These are phyloP conservation scores for Moesziomyces antarcticus DNA, from an alignment of 1,284 basidiomycete species.

Conservation along the genomic window DNA sequence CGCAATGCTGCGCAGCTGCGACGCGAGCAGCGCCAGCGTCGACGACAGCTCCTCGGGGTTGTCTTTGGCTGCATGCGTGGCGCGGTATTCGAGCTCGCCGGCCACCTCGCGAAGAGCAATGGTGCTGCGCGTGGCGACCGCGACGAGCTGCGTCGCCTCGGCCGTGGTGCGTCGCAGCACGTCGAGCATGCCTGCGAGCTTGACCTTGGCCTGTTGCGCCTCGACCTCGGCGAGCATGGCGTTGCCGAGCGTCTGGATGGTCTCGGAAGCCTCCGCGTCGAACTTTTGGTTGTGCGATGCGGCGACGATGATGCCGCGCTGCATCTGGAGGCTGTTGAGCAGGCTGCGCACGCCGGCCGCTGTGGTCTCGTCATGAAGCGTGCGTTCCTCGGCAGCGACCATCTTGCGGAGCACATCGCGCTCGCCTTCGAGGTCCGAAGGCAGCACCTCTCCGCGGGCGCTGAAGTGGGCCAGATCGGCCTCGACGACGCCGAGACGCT, in stretches of 20 bases:
- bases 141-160: conserved; percentile 77
- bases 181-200: conserved; percentile 76
- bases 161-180: conserved; percentile 77
- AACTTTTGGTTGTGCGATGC: conserved; percentile 81
- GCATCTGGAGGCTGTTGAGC: conserved; percentile 80
- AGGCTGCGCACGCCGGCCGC: conserved; percentile 76
- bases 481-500: conserved; percentile 77
- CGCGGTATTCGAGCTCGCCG: conserved; percentile 71
- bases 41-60: conserved; percentile 71
- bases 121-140: conserved; percentile 82
- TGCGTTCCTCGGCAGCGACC: conserved; percentile 78
- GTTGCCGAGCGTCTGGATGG: conserved; percentile 78
- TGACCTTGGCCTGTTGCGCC: conserved; percentile 76
- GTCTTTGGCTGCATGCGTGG: conserved; percentile 68
- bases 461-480: conserved; percentile 37
- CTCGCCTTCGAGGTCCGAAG: conserved; percentile 76
- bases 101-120: conserved; percentile 78
- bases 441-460: conserved; percentile 27
- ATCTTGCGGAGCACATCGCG: conserved; percentile 77
- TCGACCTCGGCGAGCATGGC: conserved; percentile 80
- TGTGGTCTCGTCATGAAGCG: conserved; percentile 75
- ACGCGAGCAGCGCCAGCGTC: conserved; percentile 64
- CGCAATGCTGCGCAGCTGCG: conserved; percentile 45
- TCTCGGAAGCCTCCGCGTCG: conserved; percentile 78
- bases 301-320: conserved; percentile 83